Conservation (phyloP, 2,329 filamentous ascomycete species). For the Cladosporium sp. region DNA sequence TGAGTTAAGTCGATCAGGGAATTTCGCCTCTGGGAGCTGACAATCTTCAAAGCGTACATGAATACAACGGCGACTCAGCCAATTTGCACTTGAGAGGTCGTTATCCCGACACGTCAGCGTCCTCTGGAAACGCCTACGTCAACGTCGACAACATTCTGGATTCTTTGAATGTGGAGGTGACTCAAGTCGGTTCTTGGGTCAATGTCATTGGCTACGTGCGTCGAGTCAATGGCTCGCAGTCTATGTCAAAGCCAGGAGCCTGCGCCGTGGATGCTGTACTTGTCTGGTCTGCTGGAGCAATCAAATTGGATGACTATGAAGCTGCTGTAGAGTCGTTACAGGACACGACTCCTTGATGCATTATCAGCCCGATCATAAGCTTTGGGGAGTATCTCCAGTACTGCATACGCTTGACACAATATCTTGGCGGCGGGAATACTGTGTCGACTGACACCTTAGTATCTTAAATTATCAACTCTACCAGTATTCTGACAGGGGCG, state of each 20-base stretch:
- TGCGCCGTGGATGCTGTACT: constrained; percentile 68
- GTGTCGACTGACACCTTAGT: background rate
- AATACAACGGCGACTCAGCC: constrained; percentile 55
- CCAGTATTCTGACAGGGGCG: too few relatives aligned
- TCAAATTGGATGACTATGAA: constrained; percentile 71
- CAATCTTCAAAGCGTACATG: constrained; percentile 48
- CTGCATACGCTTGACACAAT: too few relatives aligned
- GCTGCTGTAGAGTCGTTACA: constrained; percentile 42
- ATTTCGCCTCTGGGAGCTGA: background rate
- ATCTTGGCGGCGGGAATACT: too few relatives aligned
- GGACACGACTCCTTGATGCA: background rate
- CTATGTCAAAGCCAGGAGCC: background rate
- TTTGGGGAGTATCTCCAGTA: too few relatives aligned
- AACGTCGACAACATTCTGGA: constrained; percentile 69
- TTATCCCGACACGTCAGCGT: constrained; percentile 45
- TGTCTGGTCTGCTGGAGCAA: constrained; percentile 70
- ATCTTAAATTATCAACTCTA: too few relatives aligned
- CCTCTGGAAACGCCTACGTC: constrained; percentile 51
- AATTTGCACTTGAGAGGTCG: constrained; percentile 65
- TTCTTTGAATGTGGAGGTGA: constrained; percentile 57
- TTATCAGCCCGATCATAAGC: too few relatives aligned
- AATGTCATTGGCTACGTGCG: constrained; percentile 75
- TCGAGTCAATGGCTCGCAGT: background rate
- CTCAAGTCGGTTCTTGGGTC: constrained; percentile 76
- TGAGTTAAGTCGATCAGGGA: constrained; percentile 44